A percentile compares a stretch with the other conserved stretches of the same genome.
Evolutionary conservation across 1,284 basidiomycete genomes (phyloP).

Genomic region (Malassezia furfur): DNA sequence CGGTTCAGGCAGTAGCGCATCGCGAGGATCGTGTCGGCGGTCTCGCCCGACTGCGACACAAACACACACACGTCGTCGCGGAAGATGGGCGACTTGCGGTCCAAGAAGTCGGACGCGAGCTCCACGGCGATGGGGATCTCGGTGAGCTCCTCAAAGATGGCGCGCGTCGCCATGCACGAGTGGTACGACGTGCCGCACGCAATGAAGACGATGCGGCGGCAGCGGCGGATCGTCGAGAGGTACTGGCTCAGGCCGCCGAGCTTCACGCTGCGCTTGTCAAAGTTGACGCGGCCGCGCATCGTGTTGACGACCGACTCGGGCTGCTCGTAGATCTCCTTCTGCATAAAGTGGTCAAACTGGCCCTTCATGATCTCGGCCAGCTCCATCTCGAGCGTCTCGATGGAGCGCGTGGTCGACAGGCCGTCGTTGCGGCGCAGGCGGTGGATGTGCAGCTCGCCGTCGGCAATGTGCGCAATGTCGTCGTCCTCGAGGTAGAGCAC

Average conservation of each 20-base stretch:
- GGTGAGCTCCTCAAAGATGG: conserved; percentile 96
- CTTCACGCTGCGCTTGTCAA: conserved; percentile 81
- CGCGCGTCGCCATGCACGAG: conserved; percentile 91
- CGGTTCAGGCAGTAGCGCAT: conserved; percentile 93
- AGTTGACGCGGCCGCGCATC: conserved; percentile 99
- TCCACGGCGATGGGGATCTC: conserved; percentile 98
- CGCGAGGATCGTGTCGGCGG: conserved; percentile 92
- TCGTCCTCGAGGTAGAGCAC: conserved; percentile 98
- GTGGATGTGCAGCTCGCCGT: conserved; percentile 95
- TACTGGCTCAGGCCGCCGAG: conserved; percentile 92
- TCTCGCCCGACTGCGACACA: conserved; percentile 95
- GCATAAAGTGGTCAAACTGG: conserved; percentile 99
- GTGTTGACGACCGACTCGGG: conserved; percentile 99
- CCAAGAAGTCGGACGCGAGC: conserved; percentile 94
- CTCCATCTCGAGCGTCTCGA: conserved; percentile 97
- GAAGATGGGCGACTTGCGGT: conserved; percentile 98
- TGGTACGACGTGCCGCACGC: conserved; percentile 98
- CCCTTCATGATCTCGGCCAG: conserved; percentile 99
- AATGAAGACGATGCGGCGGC: conserved; percentile 87
- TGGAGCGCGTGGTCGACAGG: conserved; percentile 72
- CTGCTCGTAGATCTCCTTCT: conserved; percentile 99
- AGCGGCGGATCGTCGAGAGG: conserved; percentile 87
- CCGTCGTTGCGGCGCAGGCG: conserved; percentile 80
- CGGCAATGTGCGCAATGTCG: conserved; percentile 93
- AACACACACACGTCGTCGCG: conserved; percentile 96